A percentile compares a stretch with the other conserved stretches of the same genome.
Evolutionary conservation across 441 rosid species (phyloP).

Genomic region (Erodium moschatum): DNA sequence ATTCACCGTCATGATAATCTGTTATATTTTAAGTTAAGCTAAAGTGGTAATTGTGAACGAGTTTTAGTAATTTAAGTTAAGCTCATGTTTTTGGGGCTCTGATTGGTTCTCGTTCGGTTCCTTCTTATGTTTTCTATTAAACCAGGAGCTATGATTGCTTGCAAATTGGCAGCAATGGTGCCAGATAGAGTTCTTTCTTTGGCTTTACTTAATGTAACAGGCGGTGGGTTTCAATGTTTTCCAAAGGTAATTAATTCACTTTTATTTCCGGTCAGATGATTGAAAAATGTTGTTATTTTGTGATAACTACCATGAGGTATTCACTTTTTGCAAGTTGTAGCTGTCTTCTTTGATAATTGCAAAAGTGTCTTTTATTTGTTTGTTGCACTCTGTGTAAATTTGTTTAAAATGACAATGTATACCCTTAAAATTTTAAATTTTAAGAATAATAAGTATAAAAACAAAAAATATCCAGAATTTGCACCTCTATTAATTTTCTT

Average conservation of each 20-base stretch:
- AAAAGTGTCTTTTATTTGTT: no score
- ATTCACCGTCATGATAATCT: not conserved
- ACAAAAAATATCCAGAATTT: no score
- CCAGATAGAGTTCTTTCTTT: constrained; percentile 72
- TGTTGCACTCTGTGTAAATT: no score
- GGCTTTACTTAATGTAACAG: constrained; percentile 92
- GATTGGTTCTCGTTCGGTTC: not conserved
- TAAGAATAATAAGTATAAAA: no score
- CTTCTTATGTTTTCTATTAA: not conserved
- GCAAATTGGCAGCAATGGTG: constrained; percentile 80
- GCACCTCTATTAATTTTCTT: no score
- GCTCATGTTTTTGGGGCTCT: not conserved
- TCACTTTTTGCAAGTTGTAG: no score
- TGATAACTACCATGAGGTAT: no score
- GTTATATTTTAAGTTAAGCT: not conserved
- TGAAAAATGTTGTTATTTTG: no score
- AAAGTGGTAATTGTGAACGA: not conserved
- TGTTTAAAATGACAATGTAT: no score
- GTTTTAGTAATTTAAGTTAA: not conserved
- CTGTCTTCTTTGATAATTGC: no score
- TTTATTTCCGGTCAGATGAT: not conserved
- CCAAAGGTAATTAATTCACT: constrained; percentile 50
- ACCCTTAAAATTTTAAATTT: no score
- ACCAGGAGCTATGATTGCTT: constrained; percentile 94
- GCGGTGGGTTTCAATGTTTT: constrained; percentile 88